Evolutionary conservation across 768 basidiomycete genomes (phyloP), one percentile per base, ranked within the genome.

Genomic region (Daedaleopsis nitida): DNA sequence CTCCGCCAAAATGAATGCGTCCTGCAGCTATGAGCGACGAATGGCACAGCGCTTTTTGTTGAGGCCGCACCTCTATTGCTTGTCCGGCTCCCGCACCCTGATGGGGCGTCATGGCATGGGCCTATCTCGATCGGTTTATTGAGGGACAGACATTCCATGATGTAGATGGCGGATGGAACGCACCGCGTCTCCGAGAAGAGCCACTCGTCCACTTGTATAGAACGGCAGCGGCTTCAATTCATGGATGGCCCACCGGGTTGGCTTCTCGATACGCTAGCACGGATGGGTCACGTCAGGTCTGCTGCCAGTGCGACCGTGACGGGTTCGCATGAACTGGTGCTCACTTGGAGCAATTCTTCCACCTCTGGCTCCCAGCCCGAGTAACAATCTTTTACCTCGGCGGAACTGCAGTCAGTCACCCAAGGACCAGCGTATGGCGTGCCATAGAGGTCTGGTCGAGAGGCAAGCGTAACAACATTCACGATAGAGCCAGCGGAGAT

Each of bases 391-490:
- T 66, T 47, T 17, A 75, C 23, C 39, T 75, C 74, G 5, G 68
- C 52, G 12, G 48, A 39, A 35, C 63, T 27, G 50, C 68, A 65
- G 6, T 70, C 67, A 9, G 52, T 61, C 4, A 73, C 72, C 72
- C 72, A 75, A 1, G 64, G 65, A 9, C 63, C 68, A 14, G 60
- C 55, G 48, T 68, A 68, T 5, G 21, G 9, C 8, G 67, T 57
- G 27, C 74, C 70, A 57, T 78, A 73, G 34, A 74, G 71, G 34
- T 76, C 62, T 16, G 75, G 74, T 13, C 78, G 62, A 34, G 79
- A 78, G 3, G 73, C 68, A 62, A 80, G 75, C 0, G 78, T 75
- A 27, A 82, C 80, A 16, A 82, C 74, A 62, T 83, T 82, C 32
- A 80, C 75, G 11, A 81, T 66, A 23, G 72, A 75, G 1, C 78